Evolutionary conservation across 768 basidiomycete genomes (phyloP).

Genomic region (Leucosporidium creatinivorum): DNA sequence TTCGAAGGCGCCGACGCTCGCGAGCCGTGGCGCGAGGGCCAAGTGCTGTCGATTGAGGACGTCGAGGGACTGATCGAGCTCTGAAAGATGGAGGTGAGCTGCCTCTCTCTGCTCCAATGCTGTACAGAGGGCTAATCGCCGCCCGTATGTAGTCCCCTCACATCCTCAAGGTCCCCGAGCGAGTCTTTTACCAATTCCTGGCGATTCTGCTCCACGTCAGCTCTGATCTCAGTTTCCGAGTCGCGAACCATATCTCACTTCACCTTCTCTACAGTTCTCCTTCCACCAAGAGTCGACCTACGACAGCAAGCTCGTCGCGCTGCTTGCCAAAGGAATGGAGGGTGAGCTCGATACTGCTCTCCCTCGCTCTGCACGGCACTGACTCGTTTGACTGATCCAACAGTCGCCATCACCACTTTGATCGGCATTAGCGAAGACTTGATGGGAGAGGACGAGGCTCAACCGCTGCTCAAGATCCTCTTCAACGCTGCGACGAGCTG

Average conservation of each 20-base stretch:
- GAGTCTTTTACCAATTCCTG: not conserved
- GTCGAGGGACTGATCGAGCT: conserved; percentile 1
- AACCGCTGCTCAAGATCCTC: too few species aligned
- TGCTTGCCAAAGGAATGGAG: too few species aligned
- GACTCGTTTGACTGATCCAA: too few species aligned
- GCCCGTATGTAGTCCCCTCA: not conserved
- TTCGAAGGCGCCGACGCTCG: conserved; percentile 1
- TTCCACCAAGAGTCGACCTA: not conserved
- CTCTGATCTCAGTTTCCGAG: too few species aligned
- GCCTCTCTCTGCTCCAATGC: too few species aligned
- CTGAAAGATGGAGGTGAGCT: not conserved
- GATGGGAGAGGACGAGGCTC: too few species aligned
- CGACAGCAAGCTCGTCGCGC: not conserved
- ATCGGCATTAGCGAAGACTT: too few species aligned
- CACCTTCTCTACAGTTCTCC: not conserved
- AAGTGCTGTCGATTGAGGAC: not conserved
- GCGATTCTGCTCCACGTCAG: not conserved
- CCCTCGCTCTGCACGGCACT: too few species aligned
- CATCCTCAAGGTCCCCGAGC: conserved; percentile 1
- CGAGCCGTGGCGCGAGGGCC: not conserved
- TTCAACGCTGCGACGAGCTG: too few species aligned
- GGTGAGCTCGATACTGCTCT: too few species aligned
- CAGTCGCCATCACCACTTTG: too few species aligned
- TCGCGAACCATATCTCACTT: too few species aligned
- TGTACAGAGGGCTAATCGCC: not conserved